Conservation (phyloP, 768 basidiomycete species). For the Hygrocybe coccinea region DNA sequence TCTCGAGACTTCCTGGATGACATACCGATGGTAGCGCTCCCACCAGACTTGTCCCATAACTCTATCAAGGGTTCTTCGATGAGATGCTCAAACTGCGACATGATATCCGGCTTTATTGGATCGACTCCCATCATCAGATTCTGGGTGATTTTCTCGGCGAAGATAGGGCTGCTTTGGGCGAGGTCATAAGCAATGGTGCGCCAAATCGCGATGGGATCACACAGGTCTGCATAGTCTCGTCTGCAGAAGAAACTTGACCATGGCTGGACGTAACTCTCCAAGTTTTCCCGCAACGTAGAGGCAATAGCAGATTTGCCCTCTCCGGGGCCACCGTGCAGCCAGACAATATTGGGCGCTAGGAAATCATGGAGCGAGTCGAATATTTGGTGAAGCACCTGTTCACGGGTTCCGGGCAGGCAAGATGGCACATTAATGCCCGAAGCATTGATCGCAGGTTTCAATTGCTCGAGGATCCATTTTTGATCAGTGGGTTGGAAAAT, state of each 20-base stretch:
- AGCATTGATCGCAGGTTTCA: too few species aligned
- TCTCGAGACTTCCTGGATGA: too few species aligned
- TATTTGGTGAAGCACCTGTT: too few species aligned
- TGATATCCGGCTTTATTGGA: slow-evolving; percentile 12
- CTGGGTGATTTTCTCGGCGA: slow-evolving; percentile 10
- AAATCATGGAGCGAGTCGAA: slow-evolving; percentile 7
- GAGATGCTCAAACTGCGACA: slow-evolving; percentile 14
- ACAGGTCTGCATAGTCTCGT: slow-evolving; percentile 9
- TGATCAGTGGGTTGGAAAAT: too few species aligned
- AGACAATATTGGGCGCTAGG: slow-evolving; percentile 17
- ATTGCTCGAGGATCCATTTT: too few species aligned
- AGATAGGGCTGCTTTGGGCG: slow-evolving; percentile 10
- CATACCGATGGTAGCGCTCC: too few species aligned
- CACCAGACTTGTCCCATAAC: too few species aligned
- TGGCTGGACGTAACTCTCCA: slow-evolving; percentile 4
- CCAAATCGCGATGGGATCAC: slow-evolving; percentile 15
- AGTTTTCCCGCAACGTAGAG: slow-evolving; percentile 7
- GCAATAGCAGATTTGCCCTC: slow-evolving; percentile 23
- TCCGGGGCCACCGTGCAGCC: slow-evolving; percentile 21
- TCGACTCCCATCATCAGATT: slow-evolving; percentile 12
- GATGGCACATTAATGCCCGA: too few species aligned
- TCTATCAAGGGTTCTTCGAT: neutral
- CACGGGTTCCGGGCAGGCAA: too few species aligned
- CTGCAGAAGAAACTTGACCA: slow-evolving; percentile 16
- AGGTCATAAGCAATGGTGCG: slow-evolving; percentile 20